Evolutionary conservation across 2,329 filamentous ascomycete species (phyloP), one percentile per base, ranked within the genome.

Genomic region (Pestalotiopsis sp.): DNA sequence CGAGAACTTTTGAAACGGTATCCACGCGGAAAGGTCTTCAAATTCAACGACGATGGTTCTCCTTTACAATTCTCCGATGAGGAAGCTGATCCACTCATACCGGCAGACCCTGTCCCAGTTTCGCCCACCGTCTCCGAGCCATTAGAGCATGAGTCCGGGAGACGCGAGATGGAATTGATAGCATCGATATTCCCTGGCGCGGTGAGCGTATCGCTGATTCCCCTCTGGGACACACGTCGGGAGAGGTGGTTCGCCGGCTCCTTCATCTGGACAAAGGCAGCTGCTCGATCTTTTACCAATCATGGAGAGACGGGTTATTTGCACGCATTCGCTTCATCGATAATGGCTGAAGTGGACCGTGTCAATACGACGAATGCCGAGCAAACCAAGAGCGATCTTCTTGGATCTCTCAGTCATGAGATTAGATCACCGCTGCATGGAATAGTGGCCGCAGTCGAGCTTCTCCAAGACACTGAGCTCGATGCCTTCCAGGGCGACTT

Each of bases 351-450:
- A 65, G 78, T 90, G 0, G 81, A 84, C 0, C 80, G 85, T 2
- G 68, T 87, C 4, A 75, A 81, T 4, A 70, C 78, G 0, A 66
- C 75, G 9, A 72, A 74, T 17, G 78, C 80, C 0, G 80, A 84
- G 25, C 83, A 79, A 61, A 84, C 86, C 41, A 89, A 89, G 74
- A 84, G 84, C 2, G 87, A 89, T 68, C 85, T 89, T 41, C 83
- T 91, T 3, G 85, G 86, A 0, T 89, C 86, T 1, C 84, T 91
- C 4, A 88, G 86, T 2, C 89, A 91, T 72, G 89, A 91, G 74
- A 77, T 91, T 14, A 82, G 89, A 4, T 88, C 85, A 1, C 89
- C 89, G 0, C 78, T 91, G 0, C 88, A 91, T 68, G 89, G 88
- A 1, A 84, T 90, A 36, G 76, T 91, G 0, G 84, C 86, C 0